Evolutionary conservation across 2,329 filamentous ascomycete species (phyloP).

Genomic region (Pseudogymnoascus sp.): DNA sequence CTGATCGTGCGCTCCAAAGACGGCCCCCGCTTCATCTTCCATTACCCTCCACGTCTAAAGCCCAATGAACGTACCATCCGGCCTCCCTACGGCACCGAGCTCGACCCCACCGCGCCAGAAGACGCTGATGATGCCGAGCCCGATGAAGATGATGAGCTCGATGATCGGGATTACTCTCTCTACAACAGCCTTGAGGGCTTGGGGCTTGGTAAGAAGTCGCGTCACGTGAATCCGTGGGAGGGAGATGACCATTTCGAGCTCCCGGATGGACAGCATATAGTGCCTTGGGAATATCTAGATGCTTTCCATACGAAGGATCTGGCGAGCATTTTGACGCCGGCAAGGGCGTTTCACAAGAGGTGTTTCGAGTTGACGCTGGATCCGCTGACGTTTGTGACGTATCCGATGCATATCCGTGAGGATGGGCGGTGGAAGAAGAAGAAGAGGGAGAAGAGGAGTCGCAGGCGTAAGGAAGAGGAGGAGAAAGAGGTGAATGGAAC

Average conservation of each 20-base stretch:
- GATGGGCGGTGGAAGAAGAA: constrained; percentile 70
- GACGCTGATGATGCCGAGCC: constrained; percentile 40
- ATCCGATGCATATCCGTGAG: constrained; percentile 73
- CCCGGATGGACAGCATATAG: constrained; percentile 48
- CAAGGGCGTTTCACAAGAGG: constrained; percentile 67
- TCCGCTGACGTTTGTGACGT: constrained; percentile 70
- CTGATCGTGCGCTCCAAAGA: constrained; percentile 52
- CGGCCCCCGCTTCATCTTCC: constrained; percentile 76
- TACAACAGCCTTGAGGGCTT: constrained; percentile 15
- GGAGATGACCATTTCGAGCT: constrained; percentile 40
- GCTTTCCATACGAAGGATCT: constrained; percentile 70
- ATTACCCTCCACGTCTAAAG: constrained; percentile 62
- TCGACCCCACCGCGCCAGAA: constrained; percentile 23
- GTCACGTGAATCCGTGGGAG: constrained; percentile 21
- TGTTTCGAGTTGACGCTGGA: constrained; percentile 77
- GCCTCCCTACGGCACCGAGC: constrained; percentile 26
- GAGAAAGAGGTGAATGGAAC: constrained; percentile 15
- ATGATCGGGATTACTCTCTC: constrained; percentile 19
- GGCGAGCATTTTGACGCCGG: constrained; percentile 71
- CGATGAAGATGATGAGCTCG: constrained; percentile 40
- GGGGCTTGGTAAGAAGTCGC: constrained; percentile 13
- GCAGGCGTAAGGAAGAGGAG: constrained; percentile 29
- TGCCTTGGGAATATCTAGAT: constrained; percentile 64
- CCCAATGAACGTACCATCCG: constrained; percentile 27
- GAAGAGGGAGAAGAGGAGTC: constrained; percentile 34